Evolutionary conservation across 495 filamentous ascomycete species (phyloP).

Genomic region (Penicillium bovifimosum): DNA sequence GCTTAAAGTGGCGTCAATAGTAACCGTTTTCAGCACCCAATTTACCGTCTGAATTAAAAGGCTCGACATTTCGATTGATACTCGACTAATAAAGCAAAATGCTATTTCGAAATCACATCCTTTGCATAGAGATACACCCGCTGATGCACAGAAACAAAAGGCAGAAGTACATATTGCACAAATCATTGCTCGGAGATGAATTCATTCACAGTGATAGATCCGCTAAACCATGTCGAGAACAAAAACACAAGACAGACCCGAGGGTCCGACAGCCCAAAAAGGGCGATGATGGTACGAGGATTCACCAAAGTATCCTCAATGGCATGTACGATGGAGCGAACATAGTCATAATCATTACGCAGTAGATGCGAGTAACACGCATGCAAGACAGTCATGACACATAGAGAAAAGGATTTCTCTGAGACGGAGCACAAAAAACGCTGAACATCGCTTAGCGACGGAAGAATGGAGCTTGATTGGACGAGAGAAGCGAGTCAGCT

Average conservation of each 20-base stretch:
- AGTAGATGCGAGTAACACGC: neutral
- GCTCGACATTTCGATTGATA: no score
- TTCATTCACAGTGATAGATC: neutral
- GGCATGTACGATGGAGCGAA: neutral
- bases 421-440: neutral
- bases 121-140: neutral
- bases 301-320: neutral
- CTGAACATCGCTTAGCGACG: slow-evolving; percentile 15
- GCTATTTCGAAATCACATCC: no score
- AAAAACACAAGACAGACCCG: neutral
- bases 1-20: no score
- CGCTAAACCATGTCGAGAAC: slow-evolving; percentile 1
- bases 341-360: slow-evolving; percentile 9
- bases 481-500: slow-evolving; percentile 63
- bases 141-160: neutral
- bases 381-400: neutral
- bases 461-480: slow-evolving; percentile 40
- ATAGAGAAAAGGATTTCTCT: slow-evolving; percentile 3
- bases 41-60: no score
- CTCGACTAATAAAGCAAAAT: no score
- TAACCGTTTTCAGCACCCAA: no score
- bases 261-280: neutral
- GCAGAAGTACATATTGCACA: neutral
- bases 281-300: neutral
- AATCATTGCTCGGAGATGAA: neutral